Evolutionary conservation across 805 yeast genomes (phyloP).

Genomic region (Dipodascopsis tothii): DNA sequence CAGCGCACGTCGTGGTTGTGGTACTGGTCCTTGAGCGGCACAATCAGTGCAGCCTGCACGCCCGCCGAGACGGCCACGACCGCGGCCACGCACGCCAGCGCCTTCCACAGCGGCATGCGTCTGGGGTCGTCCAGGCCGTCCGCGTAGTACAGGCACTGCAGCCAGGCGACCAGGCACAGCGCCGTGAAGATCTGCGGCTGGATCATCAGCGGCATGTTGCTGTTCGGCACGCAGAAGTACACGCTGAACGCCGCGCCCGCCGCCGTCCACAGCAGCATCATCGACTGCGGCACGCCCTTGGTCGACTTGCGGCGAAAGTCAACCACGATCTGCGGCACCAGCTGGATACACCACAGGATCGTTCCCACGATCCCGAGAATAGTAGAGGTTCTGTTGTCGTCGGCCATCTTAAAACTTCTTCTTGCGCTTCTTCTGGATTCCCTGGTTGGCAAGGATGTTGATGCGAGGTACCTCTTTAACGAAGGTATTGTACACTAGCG

Average conservation of each 20-base stretch:
- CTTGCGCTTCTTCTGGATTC: no score
- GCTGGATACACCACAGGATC: constrained; percentile 84
- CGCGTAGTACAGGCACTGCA: constrained; percentile 55
- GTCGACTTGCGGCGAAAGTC: constrained; percentile 73
- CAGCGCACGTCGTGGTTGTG: constrained; percentile 34
- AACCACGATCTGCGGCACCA: constrained; percentile 73
- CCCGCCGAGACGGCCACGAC: constrained; percentile 47
- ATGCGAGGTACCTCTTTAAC: no score
- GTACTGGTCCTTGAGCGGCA: constrained; percentile 42
- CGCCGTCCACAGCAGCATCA: constrained; percentile 79
- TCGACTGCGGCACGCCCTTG: constrained; percentile 77
- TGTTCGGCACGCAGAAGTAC: constrained; percentile 65
- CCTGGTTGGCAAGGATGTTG: no score
- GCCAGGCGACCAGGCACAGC: constrained; percentile 60
- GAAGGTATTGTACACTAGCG: no score
- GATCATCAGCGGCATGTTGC: constrained; percentile 68
- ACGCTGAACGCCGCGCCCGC: constrained; percentile 79
- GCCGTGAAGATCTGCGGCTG: constrained; percentile 81
- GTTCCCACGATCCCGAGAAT: constrained; percentile 78
- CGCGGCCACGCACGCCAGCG: constrained; percentile 32
- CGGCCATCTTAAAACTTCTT: no score
- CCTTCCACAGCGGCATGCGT: constrained; percentile 29
- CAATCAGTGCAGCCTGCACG: constrained; percentile 59
- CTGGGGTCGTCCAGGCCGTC: neutral
- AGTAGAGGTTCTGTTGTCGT: no score